phyloP scores from a whole-genome alignment of 2,329 filamentous ascomycete genomes.

The Ophiosphaerella korrae region DNA sequence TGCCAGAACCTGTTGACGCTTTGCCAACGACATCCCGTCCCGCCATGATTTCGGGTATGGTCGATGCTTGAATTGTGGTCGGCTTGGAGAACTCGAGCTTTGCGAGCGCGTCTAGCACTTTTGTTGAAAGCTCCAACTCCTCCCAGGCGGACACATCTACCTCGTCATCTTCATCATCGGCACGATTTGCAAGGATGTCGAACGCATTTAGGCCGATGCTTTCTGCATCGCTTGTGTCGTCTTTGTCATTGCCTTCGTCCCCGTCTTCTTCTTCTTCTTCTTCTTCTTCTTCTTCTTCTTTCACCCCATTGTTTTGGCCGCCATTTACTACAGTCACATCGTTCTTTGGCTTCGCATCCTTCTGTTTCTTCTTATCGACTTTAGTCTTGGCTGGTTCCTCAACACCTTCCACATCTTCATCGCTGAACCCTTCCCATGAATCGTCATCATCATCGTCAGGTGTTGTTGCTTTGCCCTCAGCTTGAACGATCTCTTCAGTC shows the following conservation, averaged over 20 bases:
- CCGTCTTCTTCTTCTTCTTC: conserved; percentile 23
- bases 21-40: conserved; percentile 95
- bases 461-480: conserved; percentile 1
- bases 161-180: conserved; percentile 60
- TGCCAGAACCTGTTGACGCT: conserved; percentile 93
- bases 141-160: conserved; percentile 81
- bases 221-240: conserved; percentile 35
- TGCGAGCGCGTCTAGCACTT: conserved; percentile 74
- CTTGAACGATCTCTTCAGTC: conserved; percentile 8
- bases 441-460: conserved; percentile 14
- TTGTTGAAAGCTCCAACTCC: conserved; percentile 72
- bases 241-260: conserved; percentile 17
- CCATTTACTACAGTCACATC: conserved; percentile 5
- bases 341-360: conserved; percentile 19
- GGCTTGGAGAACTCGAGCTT: conserved; percentile 80
- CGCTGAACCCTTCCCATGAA: conserved; percentile 37
- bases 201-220: conserved; percentile 53
- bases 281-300: conserved; percentile 32
- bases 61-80: conserved; percentile 77
- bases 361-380: conserved; percentile 8
- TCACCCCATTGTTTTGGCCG: neutral
- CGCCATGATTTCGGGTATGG: conserved; percentile 80
- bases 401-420: conserved; percentile 15
- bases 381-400: conserved; percentile 25
- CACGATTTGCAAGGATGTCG: conserved; percentile 58